Percentiles rank a stretch among this genome's conserved stretches.
These are phyloP conservation scores for Graphium sp. DNA, from an alignment of 2,329 filamentous ascomycete genomes.

Conservation along the genomic window DNA sequence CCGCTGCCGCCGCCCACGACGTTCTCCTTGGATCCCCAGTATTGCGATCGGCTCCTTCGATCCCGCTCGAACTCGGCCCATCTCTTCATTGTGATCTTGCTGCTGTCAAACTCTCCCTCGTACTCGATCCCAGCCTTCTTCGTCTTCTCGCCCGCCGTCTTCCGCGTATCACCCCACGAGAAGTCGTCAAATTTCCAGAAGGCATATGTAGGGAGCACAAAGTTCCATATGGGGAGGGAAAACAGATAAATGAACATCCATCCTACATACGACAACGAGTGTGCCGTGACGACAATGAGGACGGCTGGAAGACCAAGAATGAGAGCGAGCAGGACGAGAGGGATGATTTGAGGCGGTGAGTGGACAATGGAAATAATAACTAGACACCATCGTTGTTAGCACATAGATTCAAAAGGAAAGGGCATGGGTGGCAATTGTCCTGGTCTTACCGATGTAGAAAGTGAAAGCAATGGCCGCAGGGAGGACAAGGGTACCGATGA, in stretches of 20 bases:
- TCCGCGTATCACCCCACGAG: constrained; percentile 94
- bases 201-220: constrained; percentile 80
- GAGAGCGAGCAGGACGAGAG: constrained; percentile 70
- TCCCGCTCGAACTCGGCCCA: constrained; percentile 90
- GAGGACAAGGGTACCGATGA: constrained; percentile 84
- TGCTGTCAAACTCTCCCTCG: constrained; percentile 94
- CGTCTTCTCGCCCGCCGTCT: constrained; percentile 79
- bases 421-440: constrained; percentile 10
- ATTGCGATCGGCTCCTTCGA: constrained; percentile 29
- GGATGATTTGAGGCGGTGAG: constrained; percentile 68
- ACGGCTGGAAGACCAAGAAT: constrained; percentile 89
- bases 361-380: constrained; percentile 74
- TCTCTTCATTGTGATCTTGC: constrained; percentile 98
- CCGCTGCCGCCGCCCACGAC: constrained; percentile 26
- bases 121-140: constrained; percentile 77
- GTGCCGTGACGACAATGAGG: constrained; percentile 83
- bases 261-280: constrained; percentile 76
- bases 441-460: constrained; percentile 85
- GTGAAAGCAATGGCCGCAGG: constrained; percentile 96
- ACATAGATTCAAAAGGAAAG: neutral
- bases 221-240: constrained; percentile 94
- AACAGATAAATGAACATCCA: constrained; percentile 97
- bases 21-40: constrained; percentile 37
- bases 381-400: constrained; percentile 14
- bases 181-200: constrained; percentile 99